Evolutionary conservation across 805 yeast species (phyloP).

Genomic region (Candida caryicola): DNA sequence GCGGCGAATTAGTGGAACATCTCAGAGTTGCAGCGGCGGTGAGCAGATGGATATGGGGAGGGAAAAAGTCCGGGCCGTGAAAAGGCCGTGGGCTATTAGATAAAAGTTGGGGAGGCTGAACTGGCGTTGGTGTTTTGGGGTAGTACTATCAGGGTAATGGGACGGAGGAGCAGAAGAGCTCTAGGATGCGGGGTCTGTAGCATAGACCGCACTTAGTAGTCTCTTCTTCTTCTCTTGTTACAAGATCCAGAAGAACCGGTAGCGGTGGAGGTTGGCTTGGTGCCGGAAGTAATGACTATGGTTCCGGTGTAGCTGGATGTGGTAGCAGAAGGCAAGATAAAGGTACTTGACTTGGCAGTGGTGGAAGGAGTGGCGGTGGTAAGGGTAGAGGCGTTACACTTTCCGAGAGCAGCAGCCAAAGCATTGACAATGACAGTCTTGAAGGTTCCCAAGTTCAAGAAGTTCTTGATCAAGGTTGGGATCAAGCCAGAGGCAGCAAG

Average conservation of each 20-base stretch:
- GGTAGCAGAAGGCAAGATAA: slow-evolving; percentile 10
- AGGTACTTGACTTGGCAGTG: slow-evolving; percentile 18
- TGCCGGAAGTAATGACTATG: slow-evolving; percentile 4
- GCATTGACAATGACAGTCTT: slow-evolving; percentile 41
- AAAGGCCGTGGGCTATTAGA: too few species aligned
- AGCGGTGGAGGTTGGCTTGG: slow-evolving; percentile 13
- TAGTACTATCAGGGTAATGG: neutral
- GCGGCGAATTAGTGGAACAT: slow-evolving; percentile 1
- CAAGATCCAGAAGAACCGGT: slow-evolving; percentile 4
- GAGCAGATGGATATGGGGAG: too few species aligned
- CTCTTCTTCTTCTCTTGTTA: slow-evolving; percentile 27
- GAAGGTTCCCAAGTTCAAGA: slow-evolving; percentile 38
- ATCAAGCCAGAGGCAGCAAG: slow-evolving; percentile 36
- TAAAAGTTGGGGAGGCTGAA: neutral
- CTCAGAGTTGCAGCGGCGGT: neutral
- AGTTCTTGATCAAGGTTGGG: slow-evolving; percentile 34
- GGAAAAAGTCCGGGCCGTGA: too few species aligned
- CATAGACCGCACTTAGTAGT: slow-evolving; percentile 15
- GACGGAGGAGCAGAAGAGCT: neutral
- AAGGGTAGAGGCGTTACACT: slow-evolving; percentile 32
- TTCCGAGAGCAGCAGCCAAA: slow-evolving; percentile 40
- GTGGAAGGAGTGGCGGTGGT: slow-evolving; percentile 25
- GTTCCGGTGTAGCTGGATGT: slow-evolving; percentile 11
- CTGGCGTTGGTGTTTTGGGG: neutral
- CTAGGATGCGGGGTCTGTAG: neutral